A percentile compares a stretch with the other conserved stretches of the same genome.
Evolutionary conservation across 176 grass and related monocot species (phyloP).

Genomic region (Sorghum bicolor): Sorghum_bicolor_NCBIv3 NC_012875.2:56088501-56089000

Average conservation of each 20-base stretch:
- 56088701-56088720: constrained; percentile 6
- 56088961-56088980: constrained; percentile 69
- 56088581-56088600: constrained; percentile 55
- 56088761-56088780: constrained; percentile 60
- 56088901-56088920: constrained; percentile 70
- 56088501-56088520: not conserved
- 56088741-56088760: constrained; percentile 40
- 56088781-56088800: constrained; percentile 44
- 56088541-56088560: constrained; percentile 58
- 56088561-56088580: constrained; percentile 56
- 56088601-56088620: constrained; percentile 36
- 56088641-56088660: constrained; percentile 22
- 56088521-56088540: constrained; percentile 49
- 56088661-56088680: not conserved
- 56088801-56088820: constrained; percentile 55
- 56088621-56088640: constrained; percentile 41
- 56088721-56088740: constrained; percentile 37
- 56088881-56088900: not conserved
- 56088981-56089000: constrained; percentile 53
- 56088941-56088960: constrained; percentile 60
- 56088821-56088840: constrained; percentile 53
- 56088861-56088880: not conserved
- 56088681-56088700: not conserved
- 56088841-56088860: not conserved
- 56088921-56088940: constrained; percentile 72